These are phyloP conservation scores for Pseudogymnoascus sp. DNA, from an alignment of 2,329 filamentous ascomycete genomes.

Conservation along the genomic window DNA sequence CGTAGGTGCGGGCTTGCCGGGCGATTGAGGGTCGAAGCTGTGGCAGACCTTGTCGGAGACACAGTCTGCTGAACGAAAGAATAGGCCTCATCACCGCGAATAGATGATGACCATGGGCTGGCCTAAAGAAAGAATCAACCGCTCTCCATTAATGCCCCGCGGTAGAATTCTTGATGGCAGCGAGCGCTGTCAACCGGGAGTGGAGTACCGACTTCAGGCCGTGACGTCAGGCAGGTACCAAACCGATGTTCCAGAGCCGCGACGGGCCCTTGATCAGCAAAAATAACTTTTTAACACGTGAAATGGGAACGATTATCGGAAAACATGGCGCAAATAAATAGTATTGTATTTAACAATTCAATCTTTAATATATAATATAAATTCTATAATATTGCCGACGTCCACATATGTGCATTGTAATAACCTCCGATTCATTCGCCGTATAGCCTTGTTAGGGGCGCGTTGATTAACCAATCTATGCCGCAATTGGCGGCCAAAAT, in stretches of 20 bases:
- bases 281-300: background rate
- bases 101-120: background rate
- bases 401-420: background rate
- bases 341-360: background rate
- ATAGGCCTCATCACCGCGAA: conserved; percentile 1
- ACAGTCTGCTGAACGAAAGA: conserved; percentile 1
- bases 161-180: background rate
- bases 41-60: background rate
- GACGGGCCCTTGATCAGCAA: background rate
- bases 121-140: background rate
- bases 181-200: background rate
- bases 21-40: background rate
- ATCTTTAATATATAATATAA: background rate
- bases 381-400: background rate
- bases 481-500: conserved; percentile 15
- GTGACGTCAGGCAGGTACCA: conserved; percentile 6
- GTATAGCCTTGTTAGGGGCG: conserved; percentile 23
- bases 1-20: conserved; percentile 1
- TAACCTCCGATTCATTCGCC: conserved; percentile 15
- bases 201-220: background rate
- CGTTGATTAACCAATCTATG: conserved; percentile 3
- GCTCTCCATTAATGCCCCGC: conserved; percentile 2
- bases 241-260: background rate
- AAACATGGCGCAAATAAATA: background rate
- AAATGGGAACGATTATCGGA: background rate